Evolutionary conservation across 352 stramenopile species (phyloP), one percentile per base, ranked within the genome.

Genomic region (Pythium folliculosum): DNA sequence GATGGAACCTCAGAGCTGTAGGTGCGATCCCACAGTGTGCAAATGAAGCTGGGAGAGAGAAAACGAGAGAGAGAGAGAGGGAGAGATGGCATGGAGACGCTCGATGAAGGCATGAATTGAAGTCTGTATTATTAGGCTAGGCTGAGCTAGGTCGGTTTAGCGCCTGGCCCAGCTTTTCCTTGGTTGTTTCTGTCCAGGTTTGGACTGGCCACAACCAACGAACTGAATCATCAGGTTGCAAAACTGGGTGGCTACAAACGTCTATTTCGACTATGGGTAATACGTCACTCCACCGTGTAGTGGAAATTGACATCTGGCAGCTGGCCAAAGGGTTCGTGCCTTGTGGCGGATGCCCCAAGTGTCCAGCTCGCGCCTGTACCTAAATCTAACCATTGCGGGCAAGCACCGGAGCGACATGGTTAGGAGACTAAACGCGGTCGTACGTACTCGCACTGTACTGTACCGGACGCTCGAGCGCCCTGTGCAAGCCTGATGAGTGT

Each of bases 281-380:
- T n/a, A n/a, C n/a, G n/a, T n/a, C n/a, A n/a, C n/a, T n/a, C n/a
- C n/a, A n/a, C n/a, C 54, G 5, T 61, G 22, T 52, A 52, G 10
- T 63, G 25, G 51, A 27, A 13, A 35, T 59, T 47, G n/a, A 5
- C 25, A 27, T 37, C 0, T 22, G 37, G 50, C 50, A 54, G 43
- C 22, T 63, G 56, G 56, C 25, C 27, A 22, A 23, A 22, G 43
- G 40, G 37, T 43, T 23, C 23, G 37, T 35, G 21, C 13, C 43
- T 44, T 21, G 43, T 63, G 56, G 56, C 56, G 56, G 56, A 63
- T 63, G 48, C 56, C 44, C 16, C 22, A 54, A 63, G 56, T 44
- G 56, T 63, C 56, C 56, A 63, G 56, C 40, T 23, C 30, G 6
- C 5, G 13, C 10, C 56, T 54, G 56, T 21, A 44, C 56, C 56